Evolutionary conservation across 345 rosid species (phyloP), one percentile per base, ranked within the genome.

Genomic region (Firmiana major): DNA sequence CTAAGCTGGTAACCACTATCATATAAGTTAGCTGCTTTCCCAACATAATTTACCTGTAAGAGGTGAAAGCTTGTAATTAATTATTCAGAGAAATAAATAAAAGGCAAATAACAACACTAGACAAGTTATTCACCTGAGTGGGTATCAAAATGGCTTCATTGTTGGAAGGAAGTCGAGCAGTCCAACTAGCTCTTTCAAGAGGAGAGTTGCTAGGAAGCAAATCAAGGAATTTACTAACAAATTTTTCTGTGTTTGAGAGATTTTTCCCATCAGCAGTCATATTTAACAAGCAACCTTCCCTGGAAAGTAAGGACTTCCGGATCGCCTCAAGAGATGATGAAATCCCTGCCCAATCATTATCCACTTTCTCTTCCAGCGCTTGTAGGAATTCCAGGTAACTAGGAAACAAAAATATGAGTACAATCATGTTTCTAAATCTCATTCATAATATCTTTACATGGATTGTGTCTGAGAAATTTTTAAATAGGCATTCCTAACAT

Each of bases 131-230:
- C n/a, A 95, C 99, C 97, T 96, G 98, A 15, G 97, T 93, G 22
- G 99, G 99, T 70, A 94, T 83, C 63, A 92, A 94, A 79, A 94
- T 91, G 68, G 99, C 98, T 88, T 96, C 99, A 82, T 91, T 92
- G 77, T 80, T 85, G 11, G 75, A 79, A 58, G 95, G 81, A 82
- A 92, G 92, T 76, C 77, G 80, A 80, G 86, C 88, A 83, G 79
- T 86, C 98, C 97, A 92, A 49, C 82, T 76, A 74, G 84, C 76
- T 12, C 80, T 78, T 73, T 80, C 86, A 26, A 84, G 77, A 38
- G 84, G 80, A 17, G 91, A 79, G 74, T 82, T 84, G 80, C 80
- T 86, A 77, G 99, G 98, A 80, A 96, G 99, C 86, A 88, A 83
- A 84, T 92, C 89, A 63, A 96, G 91, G 76, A 96, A 92, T 82